Evolutionary conservation across 2,329 filamentous ascomycete genomes (phyloP), one percentile per base, ranked within the genome.

Genomic region (Colletotrichum liriopes): DNA sequence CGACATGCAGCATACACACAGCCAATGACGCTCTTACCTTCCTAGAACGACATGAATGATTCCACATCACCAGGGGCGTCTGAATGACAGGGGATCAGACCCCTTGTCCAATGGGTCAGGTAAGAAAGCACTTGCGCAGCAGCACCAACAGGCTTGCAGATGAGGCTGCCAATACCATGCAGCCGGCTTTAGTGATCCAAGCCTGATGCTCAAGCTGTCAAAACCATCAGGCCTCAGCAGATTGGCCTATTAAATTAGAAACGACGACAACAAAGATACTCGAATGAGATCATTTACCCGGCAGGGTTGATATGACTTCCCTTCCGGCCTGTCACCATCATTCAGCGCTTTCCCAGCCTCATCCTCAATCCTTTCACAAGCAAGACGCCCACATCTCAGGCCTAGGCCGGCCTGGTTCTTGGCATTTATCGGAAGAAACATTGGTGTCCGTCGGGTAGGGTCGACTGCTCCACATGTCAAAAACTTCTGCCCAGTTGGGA

Each of bases 1-100:
- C 70, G 70, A 70, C 70, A 72, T 69, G 54, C 59, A 69, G 70
- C 60, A 60, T 7, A 54, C 59, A 49, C 54, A 47, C 29, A 37
- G 32, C 41, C 39, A 61, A 67, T 72, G 70, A 55, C 59, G 59
- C 58, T 55, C 29, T 35, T 29, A 20, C 65, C 59, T 64, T 69
- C 59, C 70, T 23, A 60, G 43, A 70, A 23, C 32, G 47, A 35
- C 32, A 35, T 26, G 12, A 35, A 43, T 69, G 65, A 69, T 72
- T 72, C 69, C 69, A 69, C 65, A 69, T 64, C 59, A 54, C 29
- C n/a, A 64, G 54, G 69, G 49, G 54, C 45, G 52, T 64, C 26
- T 52, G 37, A 39, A 61, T 23, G 52, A 60, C 59, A 69, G 65
- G 70, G 65, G 54, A 39, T 65, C 37, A 60, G 66, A 60, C 39